Conservation (phyloP, 1,139 yeast genomes). For the Lodderomyces margitis region DNA sequence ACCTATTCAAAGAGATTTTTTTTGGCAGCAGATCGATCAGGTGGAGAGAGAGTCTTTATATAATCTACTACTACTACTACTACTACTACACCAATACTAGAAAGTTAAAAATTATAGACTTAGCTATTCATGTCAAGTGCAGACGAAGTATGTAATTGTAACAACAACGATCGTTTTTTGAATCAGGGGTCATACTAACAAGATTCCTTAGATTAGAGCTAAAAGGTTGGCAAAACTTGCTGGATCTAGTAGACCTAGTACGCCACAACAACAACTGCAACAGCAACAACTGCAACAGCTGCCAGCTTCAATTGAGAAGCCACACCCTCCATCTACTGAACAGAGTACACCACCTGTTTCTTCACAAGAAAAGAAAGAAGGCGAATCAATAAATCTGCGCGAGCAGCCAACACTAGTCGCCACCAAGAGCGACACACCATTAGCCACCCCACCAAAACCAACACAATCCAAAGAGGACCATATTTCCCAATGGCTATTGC, state of each 20-base stretch:
- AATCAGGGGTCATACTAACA: constrained; percentile 15
- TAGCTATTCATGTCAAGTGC: constrained; percentile 16
- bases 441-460: constrained; percentile 1
- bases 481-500: constrained; percentile 29
- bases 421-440: constrained; percentile 5
- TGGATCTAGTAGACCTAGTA: constrained; percentile 17
- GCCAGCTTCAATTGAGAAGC: neutral
- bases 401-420: constrained; percentile 2
- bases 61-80: too few relatives aligned
- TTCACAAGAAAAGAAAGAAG: neutral
- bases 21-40: too few relatives aligned
- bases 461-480: constrained; percentile 17
- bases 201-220: constrained; percentile 42
- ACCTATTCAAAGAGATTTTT: too few relatives aligned
- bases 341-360: neutral
- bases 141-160: constrained; percentile 27
- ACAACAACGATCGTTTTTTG: too few relatives aligned
- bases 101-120: too few relatives aligned
- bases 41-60: too few relatives aligned
- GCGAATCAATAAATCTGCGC: neutral
- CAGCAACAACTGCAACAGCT: neutral
- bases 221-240: constrained; percentile 55
- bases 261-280: constrained; percentile 3
- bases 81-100: too few relatives aligned
- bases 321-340: neutral